Percentiles rank a stretch among this genome's conserved stretches.
phyloP scores from a whole-genome alignment of 768 basidiomycete genomes.

The Termitomyces sp. region DNA sequence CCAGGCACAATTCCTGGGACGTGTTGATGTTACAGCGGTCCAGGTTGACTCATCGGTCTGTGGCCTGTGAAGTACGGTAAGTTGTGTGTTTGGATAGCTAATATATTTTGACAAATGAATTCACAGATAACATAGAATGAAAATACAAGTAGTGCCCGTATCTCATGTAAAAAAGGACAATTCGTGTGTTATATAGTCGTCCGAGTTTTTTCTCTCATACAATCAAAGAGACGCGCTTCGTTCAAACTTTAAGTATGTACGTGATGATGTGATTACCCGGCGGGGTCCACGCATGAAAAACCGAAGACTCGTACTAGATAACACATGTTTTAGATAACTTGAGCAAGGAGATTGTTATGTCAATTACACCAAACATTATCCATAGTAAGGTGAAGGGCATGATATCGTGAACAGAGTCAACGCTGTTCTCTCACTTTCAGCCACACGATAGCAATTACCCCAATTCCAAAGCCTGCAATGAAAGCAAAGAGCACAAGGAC shows the following conservation, averaged over 20 bases:
- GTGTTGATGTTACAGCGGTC: constrained; percentile 13
- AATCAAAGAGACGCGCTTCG: too few species aligned
- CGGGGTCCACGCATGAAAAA: too few species aligned
- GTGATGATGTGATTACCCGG: too few species aligned
- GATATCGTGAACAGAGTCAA: constrained; percentile 20
- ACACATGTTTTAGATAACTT: not conserved
- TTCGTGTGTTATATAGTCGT: not conserved
- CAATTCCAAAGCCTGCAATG: constrained; percentile 70
- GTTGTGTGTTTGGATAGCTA: not conserved
- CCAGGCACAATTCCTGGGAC: constrained; percentile 23
- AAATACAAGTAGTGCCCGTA: not conserved
- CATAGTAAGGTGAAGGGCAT: not conserved
- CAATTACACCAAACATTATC: not conserved
- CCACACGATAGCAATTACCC: constrained; percentile 76
- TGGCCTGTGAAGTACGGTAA: constrained; percentile 12
- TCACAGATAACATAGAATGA: not conserved
- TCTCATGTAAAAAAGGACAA: not conserved
- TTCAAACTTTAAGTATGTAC: not conserved
- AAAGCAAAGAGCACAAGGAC: constrained; percentile 85
- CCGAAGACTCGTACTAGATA: too few species aligned
- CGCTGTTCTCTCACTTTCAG: constrained; percentile 72
- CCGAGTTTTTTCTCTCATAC: too few species aligned
- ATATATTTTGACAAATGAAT: not conserved
- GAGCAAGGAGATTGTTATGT: not conserved
- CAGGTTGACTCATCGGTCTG: constrained; percentile 20